Conservation (phyloP, 2,329 filamentous ascomycete species). For the Daldinia sp. region DNA sequence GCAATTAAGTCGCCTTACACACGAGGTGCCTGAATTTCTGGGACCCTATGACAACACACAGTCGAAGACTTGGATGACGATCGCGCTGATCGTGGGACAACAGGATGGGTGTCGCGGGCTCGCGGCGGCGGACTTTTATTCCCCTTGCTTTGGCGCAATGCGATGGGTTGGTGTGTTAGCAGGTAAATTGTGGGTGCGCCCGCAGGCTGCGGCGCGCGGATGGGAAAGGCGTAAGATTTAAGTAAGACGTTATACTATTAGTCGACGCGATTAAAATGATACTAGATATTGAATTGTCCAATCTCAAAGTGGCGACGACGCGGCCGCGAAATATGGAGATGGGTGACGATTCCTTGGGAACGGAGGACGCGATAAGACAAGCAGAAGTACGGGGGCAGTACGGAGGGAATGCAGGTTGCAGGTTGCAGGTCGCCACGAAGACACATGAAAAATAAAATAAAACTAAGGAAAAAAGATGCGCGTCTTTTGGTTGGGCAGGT, state of each 20-base stretch:
- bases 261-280: conserved; percentile 36
- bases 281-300: conserved; percentile 34
- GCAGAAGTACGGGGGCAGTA: conserved; percentile 23
- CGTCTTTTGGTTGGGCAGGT: conserved; percentile 29
- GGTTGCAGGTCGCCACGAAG: conserved; percentile 36
- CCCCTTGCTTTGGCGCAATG: conserved; percentile 32
- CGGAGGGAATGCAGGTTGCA: conserved; percentile 44
- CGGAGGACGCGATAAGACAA: conserved; percentile 47
- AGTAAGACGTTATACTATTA: conserved; percentile 32
- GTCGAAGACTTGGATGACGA: conserved; percentile 42
- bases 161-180: conserved; percentile 30
- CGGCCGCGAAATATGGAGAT: conserved; percentile 50
- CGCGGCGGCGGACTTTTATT: conserved; percentile 32
- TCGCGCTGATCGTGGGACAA: conserved; percentile 49
- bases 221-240: conserved; percentile 21
- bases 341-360: conserved; percentile 43
- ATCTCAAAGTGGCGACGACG: conserved; percentile 46
- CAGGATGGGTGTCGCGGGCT: conserved; percentile 39
- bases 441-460: conserved; percentile 30
- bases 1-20: conserved; percentile 41
- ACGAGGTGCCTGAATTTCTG: conserved; percentile 39
- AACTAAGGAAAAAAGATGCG: conserved; percentile 30
- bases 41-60: conserved; percentile 37
- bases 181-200: conserved; percentile 36
- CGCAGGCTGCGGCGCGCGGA: conserved; percentile 35